phyloP scores from a whole-genome alignment of 1,284 basidiomycete species.

The Cutaneotrichosporon mucoides region DNA sequence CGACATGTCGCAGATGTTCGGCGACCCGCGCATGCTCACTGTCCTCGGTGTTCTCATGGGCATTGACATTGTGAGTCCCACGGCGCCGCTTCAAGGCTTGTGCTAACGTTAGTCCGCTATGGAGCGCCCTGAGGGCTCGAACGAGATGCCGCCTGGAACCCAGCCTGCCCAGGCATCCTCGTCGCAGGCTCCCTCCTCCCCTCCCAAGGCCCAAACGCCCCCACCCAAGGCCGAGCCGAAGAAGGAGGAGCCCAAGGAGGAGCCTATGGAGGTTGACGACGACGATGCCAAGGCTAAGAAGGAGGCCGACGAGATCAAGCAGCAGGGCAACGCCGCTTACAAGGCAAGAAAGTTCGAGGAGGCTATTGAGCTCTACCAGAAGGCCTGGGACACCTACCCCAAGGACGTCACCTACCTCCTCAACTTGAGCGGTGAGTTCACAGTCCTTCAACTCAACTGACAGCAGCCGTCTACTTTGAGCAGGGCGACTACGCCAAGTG shows the following conservation, averaged over 20 bases:
- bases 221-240: constrained; percentile 32
- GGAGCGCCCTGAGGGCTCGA: constrained; percentile 76
- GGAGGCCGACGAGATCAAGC: constrained; percentile 71
- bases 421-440: constrained; percentile 69
- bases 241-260: constrained; percentile 49
- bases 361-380: constrained; percentile 67
- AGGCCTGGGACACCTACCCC: constrained; percentile 89
- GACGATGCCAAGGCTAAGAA: constrained; percentile 62
- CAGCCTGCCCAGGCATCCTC: constrained; percentile 12
- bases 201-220: constrained; percentile 43
- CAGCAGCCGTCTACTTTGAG: constrained; percentile 83
- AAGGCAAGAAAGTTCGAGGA: constrained; percentile 75
- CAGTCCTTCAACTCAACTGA: background rate
- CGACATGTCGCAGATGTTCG: constrained; percentile 52
- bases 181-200: constrained; percentile 20
- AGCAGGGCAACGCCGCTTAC: constrained; percentile 75
- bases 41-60: constrained; percentile 92
- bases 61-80: constrained; percentile 63
- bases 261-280: constrained; percentile 67
- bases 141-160: constrained; percentile 67
- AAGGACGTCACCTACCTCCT: constrained; percentile 93
- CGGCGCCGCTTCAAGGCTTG: too few relatives aligned
- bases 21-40: constrained; percentile 84
- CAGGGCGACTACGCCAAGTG: constrained; percentile 84
- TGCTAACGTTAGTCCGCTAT: constrained; percentile 60